Evolutionary conservation across 345 rosid species (phyloP), one percentile per base, ranked within the genome.

Genomic region (Pugionium cornutum): DNA sequence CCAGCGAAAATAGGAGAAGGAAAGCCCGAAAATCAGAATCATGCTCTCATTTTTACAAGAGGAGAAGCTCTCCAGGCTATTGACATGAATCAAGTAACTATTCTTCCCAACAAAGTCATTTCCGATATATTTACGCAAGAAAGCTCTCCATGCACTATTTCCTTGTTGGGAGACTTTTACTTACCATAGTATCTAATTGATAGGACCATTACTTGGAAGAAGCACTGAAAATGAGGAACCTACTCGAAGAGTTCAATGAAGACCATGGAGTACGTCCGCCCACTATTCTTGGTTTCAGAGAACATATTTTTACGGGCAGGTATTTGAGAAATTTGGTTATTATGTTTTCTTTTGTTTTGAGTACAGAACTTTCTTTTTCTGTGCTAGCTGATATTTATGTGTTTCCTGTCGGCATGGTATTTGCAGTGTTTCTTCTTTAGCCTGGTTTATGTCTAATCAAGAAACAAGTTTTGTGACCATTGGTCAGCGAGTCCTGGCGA

Each of bases 381-480:
- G 5, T 52, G 31, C 29, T 58, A 35, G 61, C 57, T 75, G 62
- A 64, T 47, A 42, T 36, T 18, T 68, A 10, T 45, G 25, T 70
- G 31, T 65, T 66, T 34, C 42, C 62, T 46, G 18, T 59, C 10
- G 42, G 36, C 58, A 47, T 63, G 57, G 64, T 34, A 41, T 45
- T 40, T 77, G 77, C 85, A 94, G 97, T 84, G 97, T 94, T 53
- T 94, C 99, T 40, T 94, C 99, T 79, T 52, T 94, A 75, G 99
- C 96, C 26, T 94, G 97, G 99, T 90, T 94, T 76, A 94, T 94
- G 99, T 94, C 97, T 35, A 94, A 90, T 61, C 99, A 94, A 74
- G 97, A 90, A 77, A 86, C 97, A 5, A 94, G 99, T 63, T 94
- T 94, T 47, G 97, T 94, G 56, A 90, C 97, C 56, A 82, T 94